phyloP scores from a whole-genome alignment of 331 rosid species.

The Quercus lobata region DNA sequence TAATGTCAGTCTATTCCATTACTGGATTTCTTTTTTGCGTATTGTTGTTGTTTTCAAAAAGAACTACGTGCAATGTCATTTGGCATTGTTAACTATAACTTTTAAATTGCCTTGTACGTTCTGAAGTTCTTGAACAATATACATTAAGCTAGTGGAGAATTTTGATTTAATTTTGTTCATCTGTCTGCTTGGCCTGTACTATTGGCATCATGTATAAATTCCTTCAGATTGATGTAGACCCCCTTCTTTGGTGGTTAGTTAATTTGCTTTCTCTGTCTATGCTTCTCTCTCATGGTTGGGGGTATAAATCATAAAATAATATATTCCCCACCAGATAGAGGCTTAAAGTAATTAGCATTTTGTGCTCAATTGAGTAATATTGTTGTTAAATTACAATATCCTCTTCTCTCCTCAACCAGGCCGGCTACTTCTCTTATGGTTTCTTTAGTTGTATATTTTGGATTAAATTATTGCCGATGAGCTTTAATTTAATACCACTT shows the following conservation, averaged over 20 bases:
- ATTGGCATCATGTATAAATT: not conserved
- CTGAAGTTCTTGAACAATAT: not conserved
- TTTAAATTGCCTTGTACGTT: not conserved
- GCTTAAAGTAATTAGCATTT: too few species aligned
- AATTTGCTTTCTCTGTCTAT: not conserved
- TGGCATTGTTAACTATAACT: not conserved
- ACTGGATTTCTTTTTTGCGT: not conserved
- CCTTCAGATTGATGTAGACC: not conserved
- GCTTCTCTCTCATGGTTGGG: not conserved
- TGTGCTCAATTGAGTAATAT: not conserved
- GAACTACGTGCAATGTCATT: not conserved
- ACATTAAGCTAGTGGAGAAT: not conserved
- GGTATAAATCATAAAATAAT: too few species aligned
- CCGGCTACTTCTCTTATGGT: not conserved
- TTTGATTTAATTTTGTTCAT: conserved; percentile 11
- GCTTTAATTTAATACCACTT: too few species aligned
- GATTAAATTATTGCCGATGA: too few species aligned
- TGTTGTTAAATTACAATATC: not conserved
- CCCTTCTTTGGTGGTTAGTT: not conserved
- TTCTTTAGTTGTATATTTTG: not conserved
- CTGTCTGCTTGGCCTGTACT: conserved; percentile 4
- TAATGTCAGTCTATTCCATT: not conserved
- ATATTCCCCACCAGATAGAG: too few species aligned
- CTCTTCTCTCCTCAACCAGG: not conserved
- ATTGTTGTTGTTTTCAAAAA: not conserved